Percentiles rank a stretch among this genome's conserved stretches.
Evolutionary conservation across 441 rosid species (phyloP).

Genomic region (Brassica balearica): DNA sequence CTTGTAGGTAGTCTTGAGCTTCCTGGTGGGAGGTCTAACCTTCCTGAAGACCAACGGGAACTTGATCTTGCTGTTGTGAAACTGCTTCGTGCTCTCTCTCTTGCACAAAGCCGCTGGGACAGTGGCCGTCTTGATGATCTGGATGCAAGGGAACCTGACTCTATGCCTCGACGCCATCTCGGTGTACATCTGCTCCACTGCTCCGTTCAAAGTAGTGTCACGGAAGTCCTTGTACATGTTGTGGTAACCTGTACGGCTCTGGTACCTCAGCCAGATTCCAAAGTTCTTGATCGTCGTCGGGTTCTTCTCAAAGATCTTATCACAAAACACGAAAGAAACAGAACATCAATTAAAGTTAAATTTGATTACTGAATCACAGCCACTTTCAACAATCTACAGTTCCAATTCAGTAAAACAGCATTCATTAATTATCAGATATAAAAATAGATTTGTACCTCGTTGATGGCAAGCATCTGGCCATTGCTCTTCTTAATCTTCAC

Average conservation of each 20-base stretch:
- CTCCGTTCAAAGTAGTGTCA: constrained; percentile 61
- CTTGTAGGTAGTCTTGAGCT: constrained; percentile 52
- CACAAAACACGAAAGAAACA: neutral
- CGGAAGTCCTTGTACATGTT: constrained; percentile 3
- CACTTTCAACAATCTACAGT: neutral
- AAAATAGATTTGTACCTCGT: constrained; percentile 38
- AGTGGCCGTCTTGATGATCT: constrained; percentile 51
- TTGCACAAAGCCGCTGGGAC: constrained; percentile 49
- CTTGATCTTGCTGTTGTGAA: constrained; percentile 51
- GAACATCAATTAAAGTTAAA: too few species aligned
- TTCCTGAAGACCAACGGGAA: constrained; percentile 49
- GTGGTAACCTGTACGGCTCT: constrained; percentile 1
- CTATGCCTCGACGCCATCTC: constrained; percentile 65
- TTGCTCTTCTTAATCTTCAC: constrained; percentile 52
- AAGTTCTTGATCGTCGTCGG: neutral
- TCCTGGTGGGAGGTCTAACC: constrained; percentile 51
- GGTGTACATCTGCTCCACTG: constrained; percentile 60
- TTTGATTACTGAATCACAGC: too few species aligned
- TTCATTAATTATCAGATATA: too few species aligned
- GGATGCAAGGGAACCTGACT: constrained; percentile 62
- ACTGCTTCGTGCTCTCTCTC: constrained; percentile 52
- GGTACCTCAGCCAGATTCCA: constrained; percentile 2
- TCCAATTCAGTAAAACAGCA: neutral
- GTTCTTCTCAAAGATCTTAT: constrained; percentile 1
- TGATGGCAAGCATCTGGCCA: constrained; percentile 50